A percentile compares a stretch with the other conserved stretches of the same genome.
These are phyloP conservation scores for Dalbergia cochinchinensis DNA, from an alignment of 306 rosid species.

Conservation along the genomic window DNA sequence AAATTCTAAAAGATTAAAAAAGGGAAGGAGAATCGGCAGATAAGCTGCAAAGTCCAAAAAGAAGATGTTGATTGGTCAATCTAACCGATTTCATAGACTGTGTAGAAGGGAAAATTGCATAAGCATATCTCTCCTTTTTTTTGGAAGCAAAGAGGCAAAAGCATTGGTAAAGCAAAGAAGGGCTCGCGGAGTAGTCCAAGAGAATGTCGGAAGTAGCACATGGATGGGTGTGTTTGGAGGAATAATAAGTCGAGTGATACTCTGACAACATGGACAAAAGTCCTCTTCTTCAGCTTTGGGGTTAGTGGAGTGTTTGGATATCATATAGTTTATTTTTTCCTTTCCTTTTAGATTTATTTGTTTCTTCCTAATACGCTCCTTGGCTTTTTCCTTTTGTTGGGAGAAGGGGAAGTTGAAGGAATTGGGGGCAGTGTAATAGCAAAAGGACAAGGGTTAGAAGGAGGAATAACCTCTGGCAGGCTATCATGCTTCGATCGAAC, in stretches of 20 bases:
- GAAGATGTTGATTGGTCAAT: slow-evolving; percentile 78
- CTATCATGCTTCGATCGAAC: slow-evolving; percentile 67
- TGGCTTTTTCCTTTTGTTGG: slow-evolving; percentile 58
- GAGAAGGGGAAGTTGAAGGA: slow-evolving; percentile 49
- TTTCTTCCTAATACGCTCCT: neutral
- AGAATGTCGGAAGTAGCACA: slow-evolving; percentile 79
- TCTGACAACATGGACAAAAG: slow-evolving; percentile 61
- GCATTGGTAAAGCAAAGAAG: slow-evolving; percentile 59
- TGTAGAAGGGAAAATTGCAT: neutral
- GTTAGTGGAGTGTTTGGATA: slow-evolving; percentile 42
- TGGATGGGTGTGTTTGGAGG: slow-evolving; percentile 93
- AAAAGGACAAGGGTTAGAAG: slow-evolving; percentile 55
- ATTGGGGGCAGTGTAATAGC: slow-evolving; percentile 59
- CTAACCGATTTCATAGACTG: slow-evolving; percentile 32
- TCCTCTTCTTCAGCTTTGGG: slow-evolving; percentile 50
- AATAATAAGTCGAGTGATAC: slow-evolving; percentile 70
- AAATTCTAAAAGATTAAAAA: slow-evolving; percentile 53
- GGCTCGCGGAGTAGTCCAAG: slow-evolving; percentile 65
- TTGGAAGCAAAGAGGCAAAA: slow-evolving; percentile 54
- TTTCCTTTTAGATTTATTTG: slow-evolving; percentile 31
- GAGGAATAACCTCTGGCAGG: slow-evolving; percentile 59
- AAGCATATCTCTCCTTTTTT: neutral
- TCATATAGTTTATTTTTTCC: neutral
- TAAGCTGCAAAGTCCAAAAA: slow-evolving; percentile 67
- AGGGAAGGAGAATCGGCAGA: slow-evolving; percentile 72